Conservation (phyloP, 2,329 filamentous ascomycete genomes). For the Colletotrichum cereale region DNA sequence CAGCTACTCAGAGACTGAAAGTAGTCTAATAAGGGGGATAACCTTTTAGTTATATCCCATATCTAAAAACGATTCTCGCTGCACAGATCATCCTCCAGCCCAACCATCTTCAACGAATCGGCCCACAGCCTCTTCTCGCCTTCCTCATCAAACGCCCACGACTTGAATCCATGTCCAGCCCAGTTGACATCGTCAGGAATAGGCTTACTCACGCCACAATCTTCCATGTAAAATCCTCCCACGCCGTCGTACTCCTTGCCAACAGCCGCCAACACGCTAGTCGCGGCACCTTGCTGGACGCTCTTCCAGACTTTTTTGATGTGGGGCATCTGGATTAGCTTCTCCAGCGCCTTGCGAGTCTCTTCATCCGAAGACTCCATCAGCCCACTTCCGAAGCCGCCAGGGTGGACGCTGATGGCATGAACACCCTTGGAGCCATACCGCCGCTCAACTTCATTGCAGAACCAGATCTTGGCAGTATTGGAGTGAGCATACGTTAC, state of each 20-base stretch:
- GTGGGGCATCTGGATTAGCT: slow-evolving; percentile 11
- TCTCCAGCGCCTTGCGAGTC: slow-evolving; percentile 3
- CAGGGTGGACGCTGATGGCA: slow-evolving; percentile 42
- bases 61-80: not conserved
- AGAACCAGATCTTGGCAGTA: slow-evolving; percentile 62
- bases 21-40: too few species aligned
- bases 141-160: slow-evolving; percentile 8
- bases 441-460: slow-evolving; percentile 63
- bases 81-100: not conserved
- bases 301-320: slow-evolving; percentile 16
- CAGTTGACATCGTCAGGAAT: slow-evolving; percentile 4
- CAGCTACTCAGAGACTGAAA: too few species aligned
- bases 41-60: too few species aligned
- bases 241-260: slow-evolving; percentile 13
- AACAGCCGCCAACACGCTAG: not conserved
- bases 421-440: slow-evolving; percentile 47
- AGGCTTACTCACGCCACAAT: slow-evolving; percentile 12
- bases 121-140: slow-evolving; percentile 19
- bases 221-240: slow-evolving; percentile 22
- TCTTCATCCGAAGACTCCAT: slow-evolving; percentile 20
- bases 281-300: slow-evolving; percentile 11
- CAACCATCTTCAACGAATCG: slow-evolving; percentile 19
- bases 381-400: not conserved
- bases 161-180: slow-evolving; percentile 15
- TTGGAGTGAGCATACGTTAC: slow-evolving; percentile 62